Percentiles rank a stretch among this genome's conserved stretches.
These are phyloP conservation scores for Lactarius sanguifluus DNA, from an alignment of 768 basidiomycete genomes.

Conservation along the genomic window DNA sequence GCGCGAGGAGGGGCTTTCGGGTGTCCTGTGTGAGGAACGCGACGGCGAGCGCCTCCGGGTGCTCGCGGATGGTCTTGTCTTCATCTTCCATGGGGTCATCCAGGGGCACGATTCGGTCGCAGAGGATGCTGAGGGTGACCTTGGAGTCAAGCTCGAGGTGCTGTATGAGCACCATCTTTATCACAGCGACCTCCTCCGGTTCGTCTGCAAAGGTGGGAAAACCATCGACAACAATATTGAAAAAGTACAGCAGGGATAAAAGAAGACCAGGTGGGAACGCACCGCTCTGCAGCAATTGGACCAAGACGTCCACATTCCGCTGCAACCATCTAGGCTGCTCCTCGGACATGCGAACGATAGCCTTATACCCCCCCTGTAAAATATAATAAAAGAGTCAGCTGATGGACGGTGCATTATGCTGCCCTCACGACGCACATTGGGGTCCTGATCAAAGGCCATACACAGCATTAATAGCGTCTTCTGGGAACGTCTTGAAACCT, in stretches of 20 bases:
- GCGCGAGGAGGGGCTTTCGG: constrained; percentile 45
- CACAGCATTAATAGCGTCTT: too few relatives aligned
- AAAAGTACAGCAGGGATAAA: neutral
- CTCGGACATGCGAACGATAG: constrained; percentile 52
- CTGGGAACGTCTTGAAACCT: too few relatives aligned
- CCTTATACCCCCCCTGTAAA: constrained; percentile 60
- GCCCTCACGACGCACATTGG: constrained; percentile 42
- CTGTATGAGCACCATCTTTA: constrained; percentile 56
- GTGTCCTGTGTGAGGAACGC: constrained; percentile 57
- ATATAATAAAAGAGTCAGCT: neutral
- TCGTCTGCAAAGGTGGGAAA: constrained; percentile 44
- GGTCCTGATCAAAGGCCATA: constrained; percentile 36
- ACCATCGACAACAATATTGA: neutral
- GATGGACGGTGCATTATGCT: neutral
- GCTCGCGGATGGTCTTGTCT: constrained; percentile 55
- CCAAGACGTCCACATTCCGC: constrained; percentile 70
- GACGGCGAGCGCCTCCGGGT: constrained; percentile 57
- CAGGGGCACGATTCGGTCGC: constrained; percentile 59
- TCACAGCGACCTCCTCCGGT: constrained; percentile 58
- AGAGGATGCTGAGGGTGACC: constrained; percentile 64
- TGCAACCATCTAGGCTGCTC: constrained; percentile 59
- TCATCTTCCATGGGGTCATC: constrained; percentile 56
- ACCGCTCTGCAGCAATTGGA: constrained; percentile 78
- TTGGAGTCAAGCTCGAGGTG: constrained; percentile 65
- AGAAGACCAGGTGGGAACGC: constrained; percentile 31